Base-by-base conservation (phyloP, 2,329 filamentous ascomycete species). In the Claviceps fusiformis region DNA sequence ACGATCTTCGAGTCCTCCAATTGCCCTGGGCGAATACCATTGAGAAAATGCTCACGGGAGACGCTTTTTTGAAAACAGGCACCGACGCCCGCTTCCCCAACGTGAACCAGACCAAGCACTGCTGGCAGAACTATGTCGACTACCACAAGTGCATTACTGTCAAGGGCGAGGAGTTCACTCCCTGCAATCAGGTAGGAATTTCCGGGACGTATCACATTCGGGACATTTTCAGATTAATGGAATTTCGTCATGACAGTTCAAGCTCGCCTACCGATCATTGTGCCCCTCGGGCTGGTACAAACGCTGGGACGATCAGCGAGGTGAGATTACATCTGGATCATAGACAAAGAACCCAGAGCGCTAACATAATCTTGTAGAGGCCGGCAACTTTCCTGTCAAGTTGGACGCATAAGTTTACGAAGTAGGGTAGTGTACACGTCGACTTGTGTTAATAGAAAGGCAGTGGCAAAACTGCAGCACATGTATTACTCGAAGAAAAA, bases 51-150 rank as follows among this genome's bases (percentile, higher is more conserved):
- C 61, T 62, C 37, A 63, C 37, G 19, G 6, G n/a, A 2, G 24
- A 27, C 33, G 8, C 24, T 46, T 44, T 54, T 55, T 56, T 54
- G 1, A 8, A 35, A 53, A 51, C 59, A 96, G 93, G 93, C 80
- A 95, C 95, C 79, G 93, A 98, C 73, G 93, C 93, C 75, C 92
- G 93, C 74, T 98, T 97, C 80, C 93, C 93, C 70, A 95, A 98
- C 81, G 79, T 84, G 80, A 98, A 98, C 80, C 89, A 93, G 79
- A 87, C 91, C 77, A 96, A 96, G 87, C 91, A 98, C 84, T 98
- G 93, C 89, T 98, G 93, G 93, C 95, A 98, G 75, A 98, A 98
- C 83, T 98, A 98, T 78, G 93, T 98, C 79, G 93, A 98, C 76
- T 97, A 98, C 82, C 89, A 98, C 85, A 98, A 98, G 83, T 98